A percentile compares a stretch with the other conserved stretches of the same genome.
Conservation (phyloP, 208 protist genomes). For the Tritrichomonas foetus region DNA sequence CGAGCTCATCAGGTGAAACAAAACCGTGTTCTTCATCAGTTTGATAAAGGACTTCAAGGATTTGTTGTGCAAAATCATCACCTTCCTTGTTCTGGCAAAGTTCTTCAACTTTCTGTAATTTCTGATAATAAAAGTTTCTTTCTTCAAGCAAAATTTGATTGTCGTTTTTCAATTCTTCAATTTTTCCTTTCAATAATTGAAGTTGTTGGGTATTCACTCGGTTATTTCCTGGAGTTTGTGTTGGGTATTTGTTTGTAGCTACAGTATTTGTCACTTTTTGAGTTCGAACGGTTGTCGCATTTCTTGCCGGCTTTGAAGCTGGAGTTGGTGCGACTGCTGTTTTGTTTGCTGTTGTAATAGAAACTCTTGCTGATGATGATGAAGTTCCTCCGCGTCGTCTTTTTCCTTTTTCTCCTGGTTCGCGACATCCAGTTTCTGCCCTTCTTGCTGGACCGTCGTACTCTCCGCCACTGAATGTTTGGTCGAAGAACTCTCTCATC, state of each 20-base stretch:
- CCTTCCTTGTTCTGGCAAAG: background rate
- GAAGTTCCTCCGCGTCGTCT: no score
- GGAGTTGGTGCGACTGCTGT: background rate
- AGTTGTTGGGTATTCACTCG: background rate
- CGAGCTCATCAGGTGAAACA: background rate
- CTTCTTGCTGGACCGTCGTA: background rate
- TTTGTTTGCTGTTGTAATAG: background rate
- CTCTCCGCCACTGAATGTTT: background rate
- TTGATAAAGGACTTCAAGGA: background rate
- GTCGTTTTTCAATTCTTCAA: background rate
- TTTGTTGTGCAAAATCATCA: background rate
- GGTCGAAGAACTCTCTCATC: background rate
- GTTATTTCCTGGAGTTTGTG: background rate
- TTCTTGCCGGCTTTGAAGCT: background rate
- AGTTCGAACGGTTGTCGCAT: background rate
- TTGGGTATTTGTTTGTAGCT: background rate
- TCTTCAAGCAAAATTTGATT: background rate
- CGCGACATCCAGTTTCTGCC: background rate
- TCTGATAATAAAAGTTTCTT: slow-evolving; percentile 14
- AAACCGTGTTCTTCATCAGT: slow-evolving; percentile 8
- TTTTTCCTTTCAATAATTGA: background rate
- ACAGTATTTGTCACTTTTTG: background rate
- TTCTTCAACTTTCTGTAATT: background rate
- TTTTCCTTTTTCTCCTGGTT: background rate
- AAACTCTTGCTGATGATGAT: background rate